Base-by-base conservation (phyloP, 2,329 filamentous ascomycete species). In the Ustulina deusta region DNA sequence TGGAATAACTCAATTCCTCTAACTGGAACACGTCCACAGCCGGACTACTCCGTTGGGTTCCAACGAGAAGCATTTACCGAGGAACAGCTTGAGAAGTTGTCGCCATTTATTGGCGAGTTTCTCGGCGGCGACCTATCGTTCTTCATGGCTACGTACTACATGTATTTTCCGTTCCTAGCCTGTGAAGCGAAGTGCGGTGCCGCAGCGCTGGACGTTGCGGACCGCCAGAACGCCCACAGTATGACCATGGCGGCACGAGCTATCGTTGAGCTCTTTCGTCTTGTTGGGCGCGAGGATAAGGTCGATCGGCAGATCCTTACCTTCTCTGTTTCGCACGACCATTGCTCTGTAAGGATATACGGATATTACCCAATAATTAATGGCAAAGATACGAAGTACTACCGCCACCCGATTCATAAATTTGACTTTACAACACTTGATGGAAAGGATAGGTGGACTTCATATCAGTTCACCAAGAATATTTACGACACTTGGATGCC, bases 131-230 rank as follows among this genome's bases (percentile, higher is more conserved):
- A 81, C 62, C 72, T 72, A 58, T 85, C 79, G 22, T 79, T 74
- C 68, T 83, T 85, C 61, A 81, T 83, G 77, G 80, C 72, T 9
- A 86, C 81, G 11, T 81, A 78, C 61, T 74, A 80, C 5, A 84
- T 85, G 77, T 83, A 81, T 75, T 85, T 87, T 69, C 83, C 83
- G 2, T 86, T 85, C 69, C 75, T 86, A 0, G 80, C 81, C 0
- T 83, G 79, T 72, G 81, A 86, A 71, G 82, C 84, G 1, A 84
- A 85, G 73, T 83, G 79, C 66, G 78, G 81, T 49, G 72, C 74
- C 32, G 75, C 69, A 29, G 76, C 71, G 0, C 80, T 83, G 6
- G 74, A 81, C 57, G 61, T 80, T 13, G 79, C 80, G 2, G 79
- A 82, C 65, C 75, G 78, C 56, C 77, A 82, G 73, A 82, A 83